Conservation (phyloP, 2,329 filamentous ascomycete species). For the Lachnellula cervina region DNA sequence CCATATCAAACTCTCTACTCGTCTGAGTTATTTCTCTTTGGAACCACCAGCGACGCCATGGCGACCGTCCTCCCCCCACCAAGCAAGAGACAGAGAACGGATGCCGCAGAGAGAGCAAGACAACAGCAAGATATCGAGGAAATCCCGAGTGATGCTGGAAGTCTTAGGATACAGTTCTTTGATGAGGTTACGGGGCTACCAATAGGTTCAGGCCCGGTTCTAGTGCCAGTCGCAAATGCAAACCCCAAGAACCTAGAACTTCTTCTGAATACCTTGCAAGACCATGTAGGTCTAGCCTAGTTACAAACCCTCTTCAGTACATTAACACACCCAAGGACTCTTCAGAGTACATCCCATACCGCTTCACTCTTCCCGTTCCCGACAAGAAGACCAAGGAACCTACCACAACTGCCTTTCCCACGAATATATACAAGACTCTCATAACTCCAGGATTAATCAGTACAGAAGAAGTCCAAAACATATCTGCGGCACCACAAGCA, state of each 20-base stretch:
- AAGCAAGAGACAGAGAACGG: slow-evolving; percentile 80
- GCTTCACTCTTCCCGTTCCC: slow-evolving; percentile 52
- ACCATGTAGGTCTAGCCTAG: slow-evolving; percentile 47
- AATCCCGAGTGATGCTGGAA: slow-evolving; percentile 65
- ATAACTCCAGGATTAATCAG: slow-evolving; percentile 33
- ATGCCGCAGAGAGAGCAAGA: slow-evolving; percentile 64
- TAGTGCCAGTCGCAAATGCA: slow-evolving; percentile 78
- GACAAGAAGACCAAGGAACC: slow-evolving; percentile 34
- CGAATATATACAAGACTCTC: slow-evolving; percentile 43
- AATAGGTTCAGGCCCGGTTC: slow-evolving; percentile 55
- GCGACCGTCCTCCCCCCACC: slow-evolving; percentile 78
- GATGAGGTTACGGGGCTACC: slow-evolving; percentile 73
- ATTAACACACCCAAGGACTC: slow-evolving; percentile 42
- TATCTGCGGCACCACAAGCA: slow-evolving; percentile 72
- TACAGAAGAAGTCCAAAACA: slow-evolving; percentile 36
- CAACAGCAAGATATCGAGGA: slow-evolving; percentile 70
- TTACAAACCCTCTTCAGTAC: not conserved
- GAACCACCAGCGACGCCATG: slow-evolving; percentile 46
- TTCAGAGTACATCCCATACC: slow-evolving; percentile 59
- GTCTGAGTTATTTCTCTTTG: not conserved
- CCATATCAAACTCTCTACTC: not conserved
- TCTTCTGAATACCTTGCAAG: slow-evolving; percentile 78
- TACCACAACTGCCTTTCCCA: slow-evolving; percentile 36
- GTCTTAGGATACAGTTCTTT: slow-evolving; percentile 80
- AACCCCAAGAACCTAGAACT: slow-evolving; percentile 85